Evolutionary conservation across 1,284 basidiomycete genomes (phyloP), one percentile per base, ranked within the genome.

Genomic region (Ceratobasidium sp.): DNA sequence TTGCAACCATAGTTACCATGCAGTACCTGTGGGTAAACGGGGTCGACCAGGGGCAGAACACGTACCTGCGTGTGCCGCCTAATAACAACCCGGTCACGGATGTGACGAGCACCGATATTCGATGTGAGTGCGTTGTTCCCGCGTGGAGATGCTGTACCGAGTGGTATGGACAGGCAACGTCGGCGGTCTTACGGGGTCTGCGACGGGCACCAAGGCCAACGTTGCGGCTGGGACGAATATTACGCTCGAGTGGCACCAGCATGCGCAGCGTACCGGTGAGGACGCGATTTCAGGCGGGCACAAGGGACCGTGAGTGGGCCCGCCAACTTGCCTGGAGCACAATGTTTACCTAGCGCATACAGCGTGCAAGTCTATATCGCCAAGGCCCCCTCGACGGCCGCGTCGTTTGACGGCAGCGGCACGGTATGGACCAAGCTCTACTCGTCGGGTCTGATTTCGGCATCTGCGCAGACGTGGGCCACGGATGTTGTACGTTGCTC

Each of bases 351-450:
- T 15, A 59, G 15, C 56, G 29, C 19, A 40, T 62, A 62, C 25
- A 74, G 76, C 54, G 69, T 78, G 49, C 54, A 77, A 19, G 87
- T 88, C 6, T 88, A 87, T 79, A 83, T 88, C 74, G 87, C 87
- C 64, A 87, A 88, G 79, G 87, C 87, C 7, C 86, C 87, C 1
- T 64, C 85, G 0, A 84, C 85, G 6, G 87, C 84, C 3, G 85
- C 84, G 0, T 78, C 84, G 0, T 88, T 87, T 80, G 80, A 87
- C 76, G 87, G 86, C 17, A 86, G 86, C 77, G 87, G 86, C 44
- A 78, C 85, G n/a, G 86, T 88, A 40, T 89, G 87, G 86, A 87
- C 87, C 56, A 88, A 88, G 84, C 86, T 88, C 44, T 88, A 88
- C 79, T 83, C 85, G 2, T 86, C 86, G 52, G 86, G 87, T n/a